Base-by-base conservation (phyloP, 2,329 filamentous ascomycete species). In the Lachnellula arida region DNA sequence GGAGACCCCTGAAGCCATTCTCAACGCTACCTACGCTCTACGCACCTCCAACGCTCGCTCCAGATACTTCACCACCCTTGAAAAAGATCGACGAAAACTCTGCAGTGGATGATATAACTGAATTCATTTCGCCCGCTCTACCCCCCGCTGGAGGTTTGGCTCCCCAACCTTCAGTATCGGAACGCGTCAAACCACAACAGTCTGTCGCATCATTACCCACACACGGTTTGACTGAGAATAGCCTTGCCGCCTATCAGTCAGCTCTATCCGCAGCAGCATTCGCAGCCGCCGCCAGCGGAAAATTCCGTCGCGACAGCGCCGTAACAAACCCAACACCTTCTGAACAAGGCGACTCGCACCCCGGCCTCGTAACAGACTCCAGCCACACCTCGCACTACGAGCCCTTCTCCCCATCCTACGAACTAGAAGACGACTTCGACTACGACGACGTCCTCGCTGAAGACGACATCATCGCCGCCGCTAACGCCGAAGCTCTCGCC, bases 401-500 rank as follows among this genome's bases (percentile, higher is more conserved):
- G 34, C 61, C 72, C 1, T 68, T 70, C 47, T 70, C 68, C 9
- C 66, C 67, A 9, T 60, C 59, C 37, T 66, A 69, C 44, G 64
- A 69, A 14, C 32, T 71, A 23, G 65, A 71, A 46, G 75, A 82
- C 49, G 76, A 78, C 52, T 76, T 78, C 53, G 75, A 76, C 47
- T 82, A 81, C 54, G 79, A 81, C 62, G 82, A 86, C 57, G 84
- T 86, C 46, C 79, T 89, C 50, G 89, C 90, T 57, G 91, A 97
- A 62, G 92, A 97, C 65, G 85, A 86, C 34, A 94, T 97, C 64
- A 95, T 99, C 58, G 93, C 92, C 0, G 94, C 91, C 56, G 94
- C 94, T 5, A 99, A 99, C 65, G 92, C 93, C 0, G 92, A 94
- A 69, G 94, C 89, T 1, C 78, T 99, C 7, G 93, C 94, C 46